Evolutionary conservation across 2,329 filamentous ascomycete species (phyloP), one percentile per base, ranked within the genome.

Genomic region (Colletotrichum euphorbiae): DNA sequence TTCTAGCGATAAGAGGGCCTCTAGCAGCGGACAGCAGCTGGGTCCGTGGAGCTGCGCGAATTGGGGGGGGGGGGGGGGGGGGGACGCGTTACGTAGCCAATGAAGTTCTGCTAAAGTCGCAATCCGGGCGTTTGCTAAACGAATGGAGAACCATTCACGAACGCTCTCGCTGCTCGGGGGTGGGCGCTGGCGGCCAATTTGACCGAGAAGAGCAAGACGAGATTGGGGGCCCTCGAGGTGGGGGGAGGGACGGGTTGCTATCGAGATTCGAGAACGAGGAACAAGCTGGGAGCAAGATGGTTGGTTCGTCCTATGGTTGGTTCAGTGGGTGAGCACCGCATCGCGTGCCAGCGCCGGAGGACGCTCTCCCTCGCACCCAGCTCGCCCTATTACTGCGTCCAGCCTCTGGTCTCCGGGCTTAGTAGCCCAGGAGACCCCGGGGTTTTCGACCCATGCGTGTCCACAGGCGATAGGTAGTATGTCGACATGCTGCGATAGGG

Each of bases 41-140:
- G 62, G 62, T 52, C 50, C 62, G 56, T 62, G 67, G 67, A 67
- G 67, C 67, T 69, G 56, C 46, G 61, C 45, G 38, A 52, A 62
- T 2, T 2, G 19, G 57, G 46, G 59, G 58, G 50, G 9, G 36
- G 28, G 3, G 21, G 19, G 57, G 46, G 59, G 58, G 50, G 9
- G 36, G 28, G 61, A 62, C 62, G 67, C 38, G 67, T 67, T 62
- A 52, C 55, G 67, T 62, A 55, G 38, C 67, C 62, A 68, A 69
- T 69, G 67, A 40, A 52, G 59, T 43, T 67, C 31, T 62, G 54
- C 38, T 51, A 36, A 56, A 46, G 24, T 56, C 17, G 36, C 46
- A 52, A 48, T 69, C 62, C 62, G 63, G 67, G 67, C 67, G 67
- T 62, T 46, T 67, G 56, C 40, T 67, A 67, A 54, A 57, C 67